Conservation (phyloP, 139 green algal genomes). For the Deuterostichococcus epilithicus region DNA sequence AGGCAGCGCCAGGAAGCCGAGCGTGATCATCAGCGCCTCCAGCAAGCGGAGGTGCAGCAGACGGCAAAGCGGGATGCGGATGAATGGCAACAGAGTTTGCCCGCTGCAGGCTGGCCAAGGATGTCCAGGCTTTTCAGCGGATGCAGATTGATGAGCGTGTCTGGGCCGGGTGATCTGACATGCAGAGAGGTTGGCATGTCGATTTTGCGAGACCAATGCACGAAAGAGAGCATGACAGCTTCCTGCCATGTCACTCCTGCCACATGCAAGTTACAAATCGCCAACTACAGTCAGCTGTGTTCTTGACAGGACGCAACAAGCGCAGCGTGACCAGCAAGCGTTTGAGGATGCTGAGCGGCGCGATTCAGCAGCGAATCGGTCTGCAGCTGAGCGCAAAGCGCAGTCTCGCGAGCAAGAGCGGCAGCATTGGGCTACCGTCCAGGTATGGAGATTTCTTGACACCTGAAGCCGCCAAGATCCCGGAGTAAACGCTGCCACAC, state of each 20-base stretch:
- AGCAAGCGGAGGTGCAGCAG: background rate
- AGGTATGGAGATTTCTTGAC: background rate
- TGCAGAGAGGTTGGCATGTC: too few relatives aligned
- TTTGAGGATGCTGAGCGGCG: background rate
- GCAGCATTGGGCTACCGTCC: background rate
- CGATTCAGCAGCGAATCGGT: background rate
- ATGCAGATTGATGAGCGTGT: background rate
- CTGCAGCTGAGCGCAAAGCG: background rate
- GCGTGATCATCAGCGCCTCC: background rate
- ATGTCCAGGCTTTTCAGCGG: background rate
- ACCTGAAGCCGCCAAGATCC: too few relatives aligned
- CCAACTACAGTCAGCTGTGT: too few relatives aligned
- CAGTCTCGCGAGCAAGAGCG: background rate
- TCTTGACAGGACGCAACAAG: background rate
- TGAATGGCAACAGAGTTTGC: too few relatives aligned
- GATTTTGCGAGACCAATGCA: too few relatives aligned
- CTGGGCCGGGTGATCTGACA: too few relatives aligned
- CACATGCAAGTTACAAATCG: too few relatives aligned
- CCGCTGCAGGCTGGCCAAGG: background rate
- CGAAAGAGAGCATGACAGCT: too few relatives aligned
- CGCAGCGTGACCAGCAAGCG: background rate
- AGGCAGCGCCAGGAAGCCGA: background rate
- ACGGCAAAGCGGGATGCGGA: background rate
- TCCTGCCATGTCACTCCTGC: too few relatives aligned
- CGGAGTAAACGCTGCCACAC: too few relatives aligned